Percentiles rank a stretch among this genome's conserved stretches.
Evolutionary conservation across 108 stramenopile species (phyloP).

Genomic region (Nannochloropsis granulata): DNA sequence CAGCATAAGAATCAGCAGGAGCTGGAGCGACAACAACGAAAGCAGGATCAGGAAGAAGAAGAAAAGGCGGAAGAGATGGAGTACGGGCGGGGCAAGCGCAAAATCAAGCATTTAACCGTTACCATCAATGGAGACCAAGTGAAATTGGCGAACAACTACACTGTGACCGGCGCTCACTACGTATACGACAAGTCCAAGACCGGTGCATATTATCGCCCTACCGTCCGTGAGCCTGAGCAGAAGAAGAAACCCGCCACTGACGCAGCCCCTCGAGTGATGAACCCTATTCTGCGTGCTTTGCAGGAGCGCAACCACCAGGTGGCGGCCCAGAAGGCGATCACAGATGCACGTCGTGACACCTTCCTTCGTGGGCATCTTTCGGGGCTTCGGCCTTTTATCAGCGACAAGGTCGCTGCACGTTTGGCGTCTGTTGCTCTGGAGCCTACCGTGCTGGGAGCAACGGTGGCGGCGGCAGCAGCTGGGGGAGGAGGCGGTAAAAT

Average conservation of each 20-base stretch:
- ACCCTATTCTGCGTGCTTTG: not conserved
- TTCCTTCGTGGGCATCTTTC: not conserved
- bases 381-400: not conserved
- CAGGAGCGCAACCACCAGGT: not conserved
- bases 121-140: not conserved
- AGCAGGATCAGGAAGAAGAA: not conserved
- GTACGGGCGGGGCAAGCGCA: not conserved
- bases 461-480: not conserved
- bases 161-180: not conserved
- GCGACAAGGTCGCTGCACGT: not conserved
- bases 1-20: too few species aligned
- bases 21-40: too few species aligned
- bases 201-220: not conserved
- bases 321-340: not conserved
- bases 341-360: not conserved
- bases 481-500: too few species aligned
- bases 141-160: not conserved
- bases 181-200: not conserved
- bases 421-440: not conserved
- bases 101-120: not conserved
- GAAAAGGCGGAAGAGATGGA: not conserved
- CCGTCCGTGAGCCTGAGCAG: not conserved
- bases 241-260: not conserved
- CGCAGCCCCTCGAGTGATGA: not conserved
- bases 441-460: not conserved